Evolutionary conservation across 495 filamentous ascomycete species (phyloP).

Genomic region (Hyphodiscus hymeniophilus): DNA sequence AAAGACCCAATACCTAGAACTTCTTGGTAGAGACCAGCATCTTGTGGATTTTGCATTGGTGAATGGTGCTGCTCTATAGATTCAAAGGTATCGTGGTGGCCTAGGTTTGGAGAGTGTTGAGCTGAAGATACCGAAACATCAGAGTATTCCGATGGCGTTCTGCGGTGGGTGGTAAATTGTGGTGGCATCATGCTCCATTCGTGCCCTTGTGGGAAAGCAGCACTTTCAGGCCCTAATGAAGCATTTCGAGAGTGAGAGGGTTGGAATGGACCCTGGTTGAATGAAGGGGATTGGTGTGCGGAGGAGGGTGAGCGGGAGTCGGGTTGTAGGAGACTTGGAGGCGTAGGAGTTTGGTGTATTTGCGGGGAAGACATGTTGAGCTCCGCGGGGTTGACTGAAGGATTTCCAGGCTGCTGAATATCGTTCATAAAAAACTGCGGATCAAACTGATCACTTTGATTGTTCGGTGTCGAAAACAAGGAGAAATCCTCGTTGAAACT

Average conservation of each 20-base stretch:
- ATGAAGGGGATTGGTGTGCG: slow-evolving; percentile 47
- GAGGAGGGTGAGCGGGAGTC: slow-evolving; percentile 47
- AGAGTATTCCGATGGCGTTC: slow-evolving; percentile 84
- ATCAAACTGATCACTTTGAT: slow-evolving; percentile 34
- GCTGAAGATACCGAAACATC: slow-evolving; percentile 77
- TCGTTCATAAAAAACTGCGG: slow-evolving; percentile 41
- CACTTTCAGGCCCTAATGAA: slow-evolving; percentile 73
- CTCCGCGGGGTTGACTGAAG: slow-evolving; percentile 53
- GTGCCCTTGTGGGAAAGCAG: slow-evolving; percentile 58
- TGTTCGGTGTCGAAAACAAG: slow-evolving; percentile 35
- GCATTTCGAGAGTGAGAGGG: slow-evolving; percentile 67
- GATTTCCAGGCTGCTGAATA: slow-evolving; percentile 32
- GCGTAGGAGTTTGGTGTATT: slow-evolving; percentile 45
- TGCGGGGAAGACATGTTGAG: slow-evolving; percentile 65
- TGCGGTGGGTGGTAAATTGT: slow-evolving; percentile 70
- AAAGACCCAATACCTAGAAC: slow-evolving; percentile 72
- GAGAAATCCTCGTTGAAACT: slow-evolving; percentile 46
- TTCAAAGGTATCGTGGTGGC: slow-evolving; percentile 74
- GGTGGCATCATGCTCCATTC: slow-evolving; percentile 64
- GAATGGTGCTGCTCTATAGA: slow-evolving; percentile 63
- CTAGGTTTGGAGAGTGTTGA: slow-evolving; percentile 70
- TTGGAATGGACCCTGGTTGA: slow-evolving; percentile 49
- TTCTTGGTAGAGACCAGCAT: slow-evolving; percentile 65
- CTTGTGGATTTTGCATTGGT: slow-evolving; percentile 70
- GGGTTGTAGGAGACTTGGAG: slow-evolving; percentile 62